phyloP scores from a whole-genome alignment of 164 flowering plant genomes.

The Pachysandra terminalis region DNA sequence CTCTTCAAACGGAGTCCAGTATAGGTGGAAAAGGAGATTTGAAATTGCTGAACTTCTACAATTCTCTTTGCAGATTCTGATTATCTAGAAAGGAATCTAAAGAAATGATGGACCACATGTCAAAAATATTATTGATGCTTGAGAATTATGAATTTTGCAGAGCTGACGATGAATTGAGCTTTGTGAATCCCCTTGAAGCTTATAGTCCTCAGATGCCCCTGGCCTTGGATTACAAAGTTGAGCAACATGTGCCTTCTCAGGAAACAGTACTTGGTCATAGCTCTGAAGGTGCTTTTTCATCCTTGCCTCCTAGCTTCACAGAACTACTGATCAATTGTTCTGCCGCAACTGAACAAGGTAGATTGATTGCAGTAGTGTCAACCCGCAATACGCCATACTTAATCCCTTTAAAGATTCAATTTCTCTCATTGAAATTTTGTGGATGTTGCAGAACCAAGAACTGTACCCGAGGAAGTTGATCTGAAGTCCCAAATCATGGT shows the following conservation, averaged over 20 bases:
- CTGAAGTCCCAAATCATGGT: slow-evolving; percentile 58
- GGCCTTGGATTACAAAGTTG: slow-evolving; percentile 15
- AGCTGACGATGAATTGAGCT: slow-evolving; percentile 12
- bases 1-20: slow-evolving; percentile 27
- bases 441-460: slow-evolving; percentile 25
- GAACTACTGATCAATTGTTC: slow-evolving; percentile 44
- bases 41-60: background rate
- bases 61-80: background rate
- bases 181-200: slow-evolving; percentile 8
- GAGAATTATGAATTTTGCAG: slow-evolving; percentile 17
- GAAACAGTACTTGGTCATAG: slow-evolving; percentile 17
- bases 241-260: slow-evolving; percentile 19
- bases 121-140: slow-evolving; percentile 6
- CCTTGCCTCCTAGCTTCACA: slow-evolving; percentile 72
- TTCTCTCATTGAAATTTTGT: slow-evolving; percentile 3
- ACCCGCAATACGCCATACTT: background rate
- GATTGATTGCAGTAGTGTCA: slow-evolving; percentile 1
- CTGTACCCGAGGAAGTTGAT: slow-evolving; percentile 27
- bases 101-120: background rate
- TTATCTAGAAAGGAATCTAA: background rate
- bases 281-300: slow-evolving; percentile 16
- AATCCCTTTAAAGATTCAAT: background rate
- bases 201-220: slow-evolving; percentile 23
- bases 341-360: slow-evolving; percentile 37
- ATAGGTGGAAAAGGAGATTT: slow-evolving; percentile 29